Conservation (phyloP, 805 yeast genomes). For the Candida loeiensis region DNA sequence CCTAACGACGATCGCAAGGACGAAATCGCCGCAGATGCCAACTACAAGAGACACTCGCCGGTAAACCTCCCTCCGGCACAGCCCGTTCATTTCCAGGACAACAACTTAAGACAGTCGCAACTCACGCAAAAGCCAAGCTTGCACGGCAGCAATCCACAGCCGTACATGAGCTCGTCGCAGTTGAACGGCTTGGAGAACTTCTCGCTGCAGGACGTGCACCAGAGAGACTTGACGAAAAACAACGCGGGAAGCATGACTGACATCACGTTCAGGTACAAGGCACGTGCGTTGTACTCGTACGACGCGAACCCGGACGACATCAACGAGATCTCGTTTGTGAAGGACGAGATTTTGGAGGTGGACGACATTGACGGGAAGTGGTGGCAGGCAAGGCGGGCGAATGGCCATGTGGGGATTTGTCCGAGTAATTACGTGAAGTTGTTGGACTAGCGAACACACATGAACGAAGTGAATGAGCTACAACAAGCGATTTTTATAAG, state of each 20-base stretch:
- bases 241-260: constrained; percentile 19
- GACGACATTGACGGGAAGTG: constrained; percentile 93
- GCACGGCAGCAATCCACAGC: constrained; percentile 14
- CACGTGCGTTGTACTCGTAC: constrained; percentile 82
- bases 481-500: background rate
- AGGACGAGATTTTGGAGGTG: constrained; percentile 88
- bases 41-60: constrained; percentile 23
- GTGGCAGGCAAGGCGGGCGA: constrained; percentile 94
- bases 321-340: constrained; percentile 84
- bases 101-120: constrained; percentile 35
- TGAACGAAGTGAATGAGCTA: background rate
- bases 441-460: constrained; percentile 32
- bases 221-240: constrained; percentile 25
- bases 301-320: constrained; percentile 90
- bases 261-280: constrained; percentile 70
- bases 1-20: constrained; percentile 19
- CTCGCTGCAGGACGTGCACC: constrained; percentile 33
- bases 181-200: constrained; percentile 61
- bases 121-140: constrained; percentile 13
- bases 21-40: constrained; percentile 11
- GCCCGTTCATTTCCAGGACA: constrained; percentile 22
- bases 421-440: constrained; percentile 92
- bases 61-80: constrained; percentile 14
- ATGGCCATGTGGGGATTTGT: constrained; percentile 93
- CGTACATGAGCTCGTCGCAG: constrained; percentile 51